Evolutionary conservation across 495 filamentous ascomycete genomes (phyloP), one percentile per base, ranked within the genome.

Genomic region (Xylaria curta): DNA sequence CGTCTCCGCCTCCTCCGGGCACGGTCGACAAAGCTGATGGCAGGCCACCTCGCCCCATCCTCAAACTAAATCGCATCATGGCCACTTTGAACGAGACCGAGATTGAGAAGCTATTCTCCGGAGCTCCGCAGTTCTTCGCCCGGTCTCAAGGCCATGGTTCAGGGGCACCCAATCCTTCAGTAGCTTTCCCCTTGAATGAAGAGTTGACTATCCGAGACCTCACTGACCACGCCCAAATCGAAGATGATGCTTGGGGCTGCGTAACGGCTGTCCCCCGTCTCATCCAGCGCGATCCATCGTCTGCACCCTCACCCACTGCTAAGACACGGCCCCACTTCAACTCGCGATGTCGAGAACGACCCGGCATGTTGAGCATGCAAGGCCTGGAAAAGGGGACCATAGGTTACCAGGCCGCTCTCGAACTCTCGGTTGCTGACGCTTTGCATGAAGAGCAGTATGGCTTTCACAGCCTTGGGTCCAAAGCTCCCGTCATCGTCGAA

Each of bases 281-380:
- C 72, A 78, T 83, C 69, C 78, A 80, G 61, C 75, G 80, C 64
- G 82, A 84, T 44, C 81, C 80, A 7, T 80, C 80, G 28, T 79
- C 80, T 24, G 76, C 80, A 28, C 74, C 75, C 19, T 84, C 79
- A 56, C 78, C 75, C 31, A 76, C 73, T 36, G 72, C 68, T 67
- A 85, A 81, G 75, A 78, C 83, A n/a, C 81, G 81, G 75, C 81
- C 89, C 77, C 77, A 89, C 81, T 78, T 92, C 85, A 79, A 90
- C 82, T 80, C 84, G 79, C 71, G 88, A 76, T 80, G 86, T 85
- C 75, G 88, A 81, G 85, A 87, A 71, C 76, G 92, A 3, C 92
- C 93, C 7, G 92, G 87, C 78, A 95, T 94, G 92, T 83, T 94
- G 56, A 91, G 90, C 75, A 89, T 89, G 80, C 89, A 90, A 68